Percentiles rank a stretch among this genome's conserved stretches.
Conservation (phyloP, 176 grass and related monocot species). For the Neostapfia colusana region DNA sequence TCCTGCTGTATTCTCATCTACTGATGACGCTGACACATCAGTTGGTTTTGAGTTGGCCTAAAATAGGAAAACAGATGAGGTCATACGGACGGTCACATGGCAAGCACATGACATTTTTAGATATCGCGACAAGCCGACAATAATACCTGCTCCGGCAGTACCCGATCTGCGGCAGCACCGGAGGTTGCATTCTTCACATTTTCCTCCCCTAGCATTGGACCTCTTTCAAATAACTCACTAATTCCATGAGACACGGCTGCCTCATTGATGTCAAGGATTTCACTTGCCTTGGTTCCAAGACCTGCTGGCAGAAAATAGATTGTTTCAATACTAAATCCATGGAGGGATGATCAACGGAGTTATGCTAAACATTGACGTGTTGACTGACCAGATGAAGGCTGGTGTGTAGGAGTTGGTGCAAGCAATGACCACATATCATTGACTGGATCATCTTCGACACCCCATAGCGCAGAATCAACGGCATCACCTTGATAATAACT, state of each 20-base stretch:
- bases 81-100: conserved; percentile 10
- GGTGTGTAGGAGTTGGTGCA: conserved; percentile 35
- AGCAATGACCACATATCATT: conserved; percentile 55
- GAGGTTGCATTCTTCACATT: conserved; percentile 23
- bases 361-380: conserved; percentile 25
- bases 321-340: background rate
- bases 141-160: conserved; percentile 43
- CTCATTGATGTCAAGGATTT: conserved; percentile 10
- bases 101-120: background rate
- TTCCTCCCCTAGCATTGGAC: conserved; percentile 17
- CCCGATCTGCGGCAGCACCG: conserved; percentile 26
- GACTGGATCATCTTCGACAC: conserved; percentile 41
- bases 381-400: conserved; percentile 51
- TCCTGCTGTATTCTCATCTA: conserved; percentile 20
- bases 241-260: conserved; percentile 27
- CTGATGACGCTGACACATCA: conserved; percentile 16
- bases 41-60: conserved; percentile 31
- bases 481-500: conserved; percentile 48
- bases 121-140: conserved; percentile 20
- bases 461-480: conserved; percentile 55
- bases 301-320: conserved; percentile 36
- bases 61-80: background rate
- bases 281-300: conserved; percentile 24
- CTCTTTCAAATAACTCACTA: conserved; percentile 29
- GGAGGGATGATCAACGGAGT: background rate